phyloP scores from a whole-genome alignment of 2,329 filamentous ascomycete genomes.

The Boeremia lycopersici region DNA sequence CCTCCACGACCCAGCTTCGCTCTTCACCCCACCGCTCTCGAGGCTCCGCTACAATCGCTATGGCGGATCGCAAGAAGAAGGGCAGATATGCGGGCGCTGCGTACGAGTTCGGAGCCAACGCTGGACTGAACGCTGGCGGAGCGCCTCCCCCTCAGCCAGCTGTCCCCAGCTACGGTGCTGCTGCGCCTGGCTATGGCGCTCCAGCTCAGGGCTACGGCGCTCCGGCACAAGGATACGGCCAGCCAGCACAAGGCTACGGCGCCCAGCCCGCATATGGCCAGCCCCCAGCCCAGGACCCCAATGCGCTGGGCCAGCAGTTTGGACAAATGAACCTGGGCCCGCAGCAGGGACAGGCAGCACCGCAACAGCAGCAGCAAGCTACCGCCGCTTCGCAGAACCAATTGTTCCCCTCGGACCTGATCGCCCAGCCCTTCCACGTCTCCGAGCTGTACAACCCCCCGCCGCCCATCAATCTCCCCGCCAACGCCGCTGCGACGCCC shows the following conservation, averaged over 20 bases:
- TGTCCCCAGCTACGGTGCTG: slow-evolving; percentile 11
- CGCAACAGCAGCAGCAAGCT: slow-evolving; percentile 38
- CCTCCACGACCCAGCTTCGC: slow-evolving; percentile 15
- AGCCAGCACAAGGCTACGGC: slow-evolving; percentile 35
- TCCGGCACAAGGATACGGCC: slow-evolving; percentile 29
- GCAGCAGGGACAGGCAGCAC: slow-evolving; percentile 48
- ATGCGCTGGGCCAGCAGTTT: slow-evolving; percentile 77
- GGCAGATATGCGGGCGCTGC: slow-evolving; percentile 92
- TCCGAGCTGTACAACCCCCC: slow-evolving; percentile 90
- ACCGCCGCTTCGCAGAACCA: slow-evolving; percentile 66
- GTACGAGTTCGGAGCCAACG: slow-evolving; percentile 94
- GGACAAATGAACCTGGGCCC: slow-evolving; percentile 74
- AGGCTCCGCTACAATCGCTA: slow-evolving; percentile 27
- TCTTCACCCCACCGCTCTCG: slow-evolving; percentile 15
- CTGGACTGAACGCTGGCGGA: slow-evolving; percentile 61
- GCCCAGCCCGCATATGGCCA: slow-evolving; percentile 31
- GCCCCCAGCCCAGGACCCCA: slow-evolving; percentile 63
- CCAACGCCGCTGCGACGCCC: slow-evolving; percentile 91
- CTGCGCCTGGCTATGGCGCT: slow-evolving; percentile 44
- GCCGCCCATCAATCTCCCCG: slow-evolving; percentile 86
- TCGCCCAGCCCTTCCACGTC: slow-evolving; percentile 93
- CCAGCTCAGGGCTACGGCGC: slow-evolving; percentile 43
- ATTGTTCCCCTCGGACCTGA: slow-evolving; percentile 87
- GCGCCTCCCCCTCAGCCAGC: slow-evolving; percentile 26
- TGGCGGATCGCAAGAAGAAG: slow-evolving; percentile 74